These are phyloP conservation scores for Malassezia arunalokei DNA, from an alignment of 1,284 basidiomycete genomes.

Conservation along the genomic window DNA sequence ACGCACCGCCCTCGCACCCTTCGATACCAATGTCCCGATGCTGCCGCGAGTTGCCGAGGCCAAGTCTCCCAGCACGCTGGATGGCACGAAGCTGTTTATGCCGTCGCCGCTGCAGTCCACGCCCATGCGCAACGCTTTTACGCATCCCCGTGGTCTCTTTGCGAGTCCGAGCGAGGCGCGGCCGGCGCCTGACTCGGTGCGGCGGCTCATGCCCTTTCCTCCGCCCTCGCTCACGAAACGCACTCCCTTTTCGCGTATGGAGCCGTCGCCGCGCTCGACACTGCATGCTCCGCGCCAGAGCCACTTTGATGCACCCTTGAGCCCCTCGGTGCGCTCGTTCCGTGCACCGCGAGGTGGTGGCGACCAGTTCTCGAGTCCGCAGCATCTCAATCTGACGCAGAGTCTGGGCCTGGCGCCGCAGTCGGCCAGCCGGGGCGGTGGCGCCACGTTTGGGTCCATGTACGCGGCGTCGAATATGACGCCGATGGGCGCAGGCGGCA, in stretches of 20 bases:
- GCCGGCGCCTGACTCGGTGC: conserved; percentile 1
- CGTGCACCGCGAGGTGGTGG: background rate
- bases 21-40: conserved; percentile 5
- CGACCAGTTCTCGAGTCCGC: conserved; percentile 37
- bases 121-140: conserved; percentile 6
- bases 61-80: conserved; percentile 8
- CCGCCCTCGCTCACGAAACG: conserved; percentile 10
- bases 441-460: background rate
- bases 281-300: background rate
- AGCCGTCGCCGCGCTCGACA: conserved; percentile 1
- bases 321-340: background rate
- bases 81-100: conserved; percentile 4
- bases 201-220: background rate
- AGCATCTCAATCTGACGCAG: conserved; percentile 39
- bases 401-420: conserved; percentile 35
- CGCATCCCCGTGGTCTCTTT: background rate
- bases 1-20: conserved; percentile 6
- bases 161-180: conserved; percentile 1
- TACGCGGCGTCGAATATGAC: conserved; percentile 9
- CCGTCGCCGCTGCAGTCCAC: conserved; percentile 12
- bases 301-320: background rate
- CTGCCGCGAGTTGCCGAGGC: background rate
- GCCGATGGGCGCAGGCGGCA: conserved; percentile 20
- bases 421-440: conserved; percentile 18
- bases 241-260: conserved; percentile 15